Evolutionary conservation across 2,329 filamentous ascomycete genomes (phyloP).

Genomic region (Penicillium sp.): DNA sequence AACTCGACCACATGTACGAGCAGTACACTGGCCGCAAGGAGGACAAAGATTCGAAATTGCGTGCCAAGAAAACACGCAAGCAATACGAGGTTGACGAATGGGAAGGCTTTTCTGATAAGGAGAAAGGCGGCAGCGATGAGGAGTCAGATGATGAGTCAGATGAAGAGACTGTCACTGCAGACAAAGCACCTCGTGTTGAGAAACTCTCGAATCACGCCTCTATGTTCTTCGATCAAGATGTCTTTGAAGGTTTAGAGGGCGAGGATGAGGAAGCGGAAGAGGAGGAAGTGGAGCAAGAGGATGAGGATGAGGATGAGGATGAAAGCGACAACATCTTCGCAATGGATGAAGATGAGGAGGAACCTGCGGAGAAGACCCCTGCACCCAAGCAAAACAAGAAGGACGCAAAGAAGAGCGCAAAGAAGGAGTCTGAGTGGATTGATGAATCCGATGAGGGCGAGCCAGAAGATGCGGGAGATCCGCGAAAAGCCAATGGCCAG

Average conservation of each 20-base stretch:
- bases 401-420: constrained; percentile 19
- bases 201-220: constrained; percentile 81
- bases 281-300: constrained; percentile 39
- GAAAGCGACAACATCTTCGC: constrained; percentile 39
- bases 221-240: constrained; percentile 90
- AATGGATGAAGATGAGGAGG: constrained; percentile 33
- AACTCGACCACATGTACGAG: constrained; percentile 86
- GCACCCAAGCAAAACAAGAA: constrained; percentile 26
- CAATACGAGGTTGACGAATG: constrained; percentile 84
- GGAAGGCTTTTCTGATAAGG: constrained; percentile 75
- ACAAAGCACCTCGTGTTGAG: constrained; percentile 34
- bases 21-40: constrained; percentile 78
- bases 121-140: constrained; percentile 59
- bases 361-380: constrained; percentile 16
- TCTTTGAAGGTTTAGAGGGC: constrained; percentile 80
- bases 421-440: constrained; percentile 27
- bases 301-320: constrained; percentile 29
- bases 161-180: constrained; percentile 25
- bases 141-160: constrained; percentile 38
- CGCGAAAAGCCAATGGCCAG: constrained; percentile 43
- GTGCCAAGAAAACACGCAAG: constrained; percentile 83
- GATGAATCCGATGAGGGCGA: constrained; percentile 40
- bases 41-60: constrained; percentile 78
- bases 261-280: constrained; percentile 58
- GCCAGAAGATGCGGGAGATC: constrained; percentile 36